Evolutionary conservation across 257 asterid species (phyloP).

Genomic region (Pogostemon cablin): DNA sequence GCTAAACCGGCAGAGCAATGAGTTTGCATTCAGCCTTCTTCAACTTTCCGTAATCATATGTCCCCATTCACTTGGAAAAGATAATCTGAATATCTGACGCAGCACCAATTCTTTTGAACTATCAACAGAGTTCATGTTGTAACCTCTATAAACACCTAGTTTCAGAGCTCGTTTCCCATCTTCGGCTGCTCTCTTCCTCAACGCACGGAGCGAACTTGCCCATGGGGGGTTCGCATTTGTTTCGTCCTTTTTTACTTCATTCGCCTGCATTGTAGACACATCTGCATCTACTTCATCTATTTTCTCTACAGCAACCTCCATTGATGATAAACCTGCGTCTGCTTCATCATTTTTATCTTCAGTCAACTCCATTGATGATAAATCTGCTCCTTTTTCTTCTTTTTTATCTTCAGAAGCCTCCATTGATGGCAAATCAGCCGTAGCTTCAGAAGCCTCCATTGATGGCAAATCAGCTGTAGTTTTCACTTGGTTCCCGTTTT

Average conservation of each 20-base stretch:
- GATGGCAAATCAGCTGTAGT: conserved; percentile 19
- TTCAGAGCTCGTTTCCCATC: conserved; percentile 57
- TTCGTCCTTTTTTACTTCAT: conserved; percentile 28
- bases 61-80: conserved; percentile 48
- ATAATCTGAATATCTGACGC: conserved; percentile 65
- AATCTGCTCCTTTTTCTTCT: conserved; percentile 24
- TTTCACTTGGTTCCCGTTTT: conserved; percentile 7
- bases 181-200: conserved; percentile 60
- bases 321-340: conserved; percentile 7
- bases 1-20: too few species aligned
- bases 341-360: conserved; percentile 28
- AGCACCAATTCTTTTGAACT: conserved; percentile 44
- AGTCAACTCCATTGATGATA: conserved; percentile 17
- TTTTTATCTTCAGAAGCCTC: conserved; percentile 30
- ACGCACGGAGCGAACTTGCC: conserved; percentile 42
- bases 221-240: conserved; percentile 23
- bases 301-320: conserved; percentile 29
- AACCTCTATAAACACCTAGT: conserved; percentile 52
- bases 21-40: conserved; percentile 20
- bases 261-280: conserved; percentile 23
- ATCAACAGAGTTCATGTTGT: conserved; percentile 43
- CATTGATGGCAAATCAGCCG: background rate
- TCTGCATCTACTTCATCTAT: conserved; percentile 25
- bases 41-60: conserved; percentile 36
- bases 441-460: conserved; percentile 26